A percentile compares a stretch with the other conserved stretches of the same genome.
phyloP scores from a whole-genome alignment of 2,329 filamentous ascomycete species.

The Colletotrichum acutatum region DNA sequence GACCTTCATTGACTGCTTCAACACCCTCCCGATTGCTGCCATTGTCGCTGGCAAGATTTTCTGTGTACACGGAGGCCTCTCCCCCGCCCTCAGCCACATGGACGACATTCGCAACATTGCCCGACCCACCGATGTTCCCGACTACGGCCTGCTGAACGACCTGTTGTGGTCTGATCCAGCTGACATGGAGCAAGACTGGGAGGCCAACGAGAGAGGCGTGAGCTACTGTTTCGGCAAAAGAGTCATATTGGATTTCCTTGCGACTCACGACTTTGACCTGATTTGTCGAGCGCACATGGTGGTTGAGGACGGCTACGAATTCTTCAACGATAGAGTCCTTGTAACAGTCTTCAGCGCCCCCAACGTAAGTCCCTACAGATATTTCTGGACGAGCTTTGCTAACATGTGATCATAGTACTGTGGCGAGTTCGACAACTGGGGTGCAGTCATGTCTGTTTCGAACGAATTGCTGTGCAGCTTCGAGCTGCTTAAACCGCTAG shows the following conservation, averaged over 20 bases:
- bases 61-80: constrained; percentile 94
- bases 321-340: constrained; percentile 93
- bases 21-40: constrained; percentile 93
- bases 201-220: constrained; percentile 95
- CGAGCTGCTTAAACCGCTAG: constrained; percentile 93
- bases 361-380: constrained; percentile 76
- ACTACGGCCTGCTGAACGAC: constrained; percentile 95
- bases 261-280: constrained; percentile 94
- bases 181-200: constrained; percentile 98
- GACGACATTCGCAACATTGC: constrained; percentile 98
- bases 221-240: constrained; percentile 99
- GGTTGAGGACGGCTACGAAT: constrained; percentile 98
- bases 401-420: constrained; percentile 77
- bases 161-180: constrained; percentile 97
- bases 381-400: constrained; percentile 36
- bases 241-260: constrained; percentile 95
- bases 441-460: constrained; percentile 98
- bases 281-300: constrained; percentile 99
- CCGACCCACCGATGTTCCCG: constrained; percentile 94
- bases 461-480: constrained; percentile 95
- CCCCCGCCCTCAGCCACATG: constrained; percentile 94
- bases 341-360: constrained; percentile 98
- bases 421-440: constrained; percentile 99
- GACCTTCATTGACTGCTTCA: constrained; percentile 96
- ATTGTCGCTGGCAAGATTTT: constrained; percentile 98